phyloP scores from a whole-genome alignment of 2,329 filamentous ascomycete genomes.

The Dryadomyces quercus-mongolicae region DNA sequence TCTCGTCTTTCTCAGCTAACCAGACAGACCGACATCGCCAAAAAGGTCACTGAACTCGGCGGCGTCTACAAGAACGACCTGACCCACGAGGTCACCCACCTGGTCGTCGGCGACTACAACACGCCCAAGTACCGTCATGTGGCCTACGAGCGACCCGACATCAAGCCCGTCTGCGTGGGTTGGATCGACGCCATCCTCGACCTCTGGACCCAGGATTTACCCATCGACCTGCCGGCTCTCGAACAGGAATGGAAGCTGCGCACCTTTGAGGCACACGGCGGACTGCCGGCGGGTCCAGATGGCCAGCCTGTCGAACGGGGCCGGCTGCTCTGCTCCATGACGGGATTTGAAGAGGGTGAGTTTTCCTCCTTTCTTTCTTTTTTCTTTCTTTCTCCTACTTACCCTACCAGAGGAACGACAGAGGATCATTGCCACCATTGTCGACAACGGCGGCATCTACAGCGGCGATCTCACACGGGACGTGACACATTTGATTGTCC shows the following conservation, averaged over 20 bases:
- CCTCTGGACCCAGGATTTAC: constrained; percentile 68
- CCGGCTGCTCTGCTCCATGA: constrained; percentile 39
- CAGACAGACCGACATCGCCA: constrained; percentile 32
- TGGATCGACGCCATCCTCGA: constrained; percentile 76
- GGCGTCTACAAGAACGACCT: constrained; percentile 81
- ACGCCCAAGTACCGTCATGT: constrained; percentile 95
- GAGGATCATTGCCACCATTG: constrained; percentile 55
- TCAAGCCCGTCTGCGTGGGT: constrained; percentile 67
- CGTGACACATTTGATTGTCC: constrained; percentile 80
- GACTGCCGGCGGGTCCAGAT: constrained; percentile 19
- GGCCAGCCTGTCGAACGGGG: constrained; percentile 21
- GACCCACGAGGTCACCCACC: constrained; percentile 90
- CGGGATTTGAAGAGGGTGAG: constrained; percentile 40
- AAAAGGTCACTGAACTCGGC: constrained; percentile 67
- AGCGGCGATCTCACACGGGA: constrained; percentile 74
- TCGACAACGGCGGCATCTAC: constrained; percentile 67
- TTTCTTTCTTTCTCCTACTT: constrained; percentile 9
- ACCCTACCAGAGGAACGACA: constrained; percentile 47
- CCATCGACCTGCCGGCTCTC: constrained; percentile 59
- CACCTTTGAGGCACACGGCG: constrained; percentile 44
- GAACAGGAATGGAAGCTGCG: constrained; percentile 55
- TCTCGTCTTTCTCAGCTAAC: not conserved
- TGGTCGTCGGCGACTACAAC: constrained; percentile 78
- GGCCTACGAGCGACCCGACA: constrained; percentile 75
- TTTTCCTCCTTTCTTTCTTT: not conserved